Conservation (phyloP, 768 basidiomycete species). For the Tricholoma bakamatsutake region DNA sequence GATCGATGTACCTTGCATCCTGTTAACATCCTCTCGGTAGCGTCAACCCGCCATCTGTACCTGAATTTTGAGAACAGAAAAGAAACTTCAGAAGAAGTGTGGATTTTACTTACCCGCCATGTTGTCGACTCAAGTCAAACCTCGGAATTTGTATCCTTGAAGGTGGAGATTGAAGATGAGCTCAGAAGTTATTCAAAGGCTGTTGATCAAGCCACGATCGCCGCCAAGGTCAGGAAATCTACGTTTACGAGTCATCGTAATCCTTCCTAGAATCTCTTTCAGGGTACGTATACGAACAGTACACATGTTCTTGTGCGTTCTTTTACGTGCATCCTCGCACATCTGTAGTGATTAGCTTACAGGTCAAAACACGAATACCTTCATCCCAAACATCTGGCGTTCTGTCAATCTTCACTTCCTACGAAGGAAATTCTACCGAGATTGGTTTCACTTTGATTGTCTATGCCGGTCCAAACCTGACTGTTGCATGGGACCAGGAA, state of each 20-base stretch:
- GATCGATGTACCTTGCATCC: background rate
- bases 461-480: constrained; percentile 35
- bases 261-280: background rate
- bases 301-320: constrained; percentile 39
- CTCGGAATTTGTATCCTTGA: constrained; percentile 66
- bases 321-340: background rate
- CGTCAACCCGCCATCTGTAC: constrained; percentile 30
- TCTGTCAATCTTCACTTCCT: constrained; percentile 56
- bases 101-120: constrained; percentile 81
- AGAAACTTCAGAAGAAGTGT: constrained; percentile 48
- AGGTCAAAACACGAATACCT: constrained; percentile 34
- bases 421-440: constrained; percentile 58
- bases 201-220: constrained; percentile 26
- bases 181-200: constrained; percentile 18
- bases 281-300: constrained; percentile 51
- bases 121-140: constrained; percentile 49
- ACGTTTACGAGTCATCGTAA: background rate
- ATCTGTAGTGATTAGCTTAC: background rate
- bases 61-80: constrained; percentile 26
- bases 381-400: constrained; percentile 29
- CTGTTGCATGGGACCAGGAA: constrained; percentile 43
- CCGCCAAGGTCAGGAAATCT: constrained; percentile 30
- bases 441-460: constrained; percentile 66
- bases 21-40: constrained; percentile 16
- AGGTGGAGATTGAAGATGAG: constrained; percentile 43